Evolutionary conservation across 2,329 filamentous ascomycete species (phyloP), one percentile per base, ranked within the genome.

Genomic region (Iodosphaeria phyllophila): DNA sequence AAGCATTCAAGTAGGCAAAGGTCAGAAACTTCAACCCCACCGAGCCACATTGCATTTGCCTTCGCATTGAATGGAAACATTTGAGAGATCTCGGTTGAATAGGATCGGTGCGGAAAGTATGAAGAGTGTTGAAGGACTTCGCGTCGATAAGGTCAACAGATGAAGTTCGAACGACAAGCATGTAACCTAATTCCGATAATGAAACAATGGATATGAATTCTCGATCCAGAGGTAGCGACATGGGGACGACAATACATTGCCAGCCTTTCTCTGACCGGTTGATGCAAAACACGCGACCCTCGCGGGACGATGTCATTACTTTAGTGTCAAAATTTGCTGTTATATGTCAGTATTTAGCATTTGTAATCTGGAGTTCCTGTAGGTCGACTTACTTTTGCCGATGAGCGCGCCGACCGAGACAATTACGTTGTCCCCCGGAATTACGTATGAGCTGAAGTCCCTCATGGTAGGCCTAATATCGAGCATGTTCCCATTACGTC

Each of bases 61-160:
- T 54, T 28, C 51, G 58, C 22, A 50, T 49, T 2, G 63, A 60
- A 37, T 69, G 64, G 28, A 73, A 59, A 25, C 64, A 65, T 24
- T 65, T 60, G 10, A 82, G 52, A 1, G 70, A 65, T 18, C 62
- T 60, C 4, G 60, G 54, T 29, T 62, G 56, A 40, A 77, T 66
- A 2, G 52, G 51, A 18, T 67, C 59, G 1, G 69, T 69, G 11
- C 46, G 40, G 32, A 80, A 73, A 1, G 63, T 66, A 40, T 76
- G 60, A n/a, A 77, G 52, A 3, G 71, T 49, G 7, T 46, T 56
- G 30, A 52, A 60, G 27, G 51, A 59, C 33, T 58, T 42, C 5
- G 76, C 56, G 39, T 78, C 65, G 11, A 79, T 60, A 2, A 74
- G 46, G 27, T 71, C 63, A 5, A 69, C 62, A 5, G 62, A 58